Conservation (phyloP, 768 basidiomycete species). For the Mycena leptocephala region DNA sequence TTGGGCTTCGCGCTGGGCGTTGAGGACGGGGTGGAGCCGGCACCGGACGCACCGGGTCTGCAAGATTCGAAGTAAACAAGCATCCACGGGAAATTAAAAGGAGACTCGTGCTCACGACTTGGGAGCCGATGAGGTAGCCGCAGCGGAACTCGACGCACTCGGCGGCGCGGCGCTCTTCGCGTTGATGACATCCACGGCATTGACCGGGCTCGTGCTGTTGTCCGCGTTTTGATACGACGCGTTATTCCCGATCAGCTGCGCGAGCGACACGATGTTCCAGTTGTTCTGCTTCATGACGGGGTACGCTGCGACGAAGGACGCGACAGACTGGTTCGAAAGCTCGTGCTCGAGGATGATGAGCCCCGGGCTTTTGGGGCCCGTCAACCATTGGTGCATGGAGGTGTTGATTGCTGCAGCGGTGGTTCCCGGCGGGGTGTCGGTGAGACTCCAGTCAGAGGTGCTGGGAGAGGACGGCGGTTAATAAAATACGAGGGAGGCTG, state of each 20-base stretch:
- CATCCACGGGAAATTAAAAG: background rate
- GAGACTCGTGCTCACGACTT: background rate
- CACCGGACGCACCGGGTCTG: background rate
- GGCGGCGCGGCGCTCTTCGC: background rate
- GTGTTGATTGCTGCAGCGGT: constrained; percentile 64
- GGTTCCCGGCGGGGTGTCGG: constrained; percentile 56
- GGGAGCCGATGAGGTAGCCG: too few relatives aligned
- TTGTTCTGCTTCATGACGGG: constrained; percentile 75
- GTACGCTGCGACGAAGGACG: constrained; percentile 78
- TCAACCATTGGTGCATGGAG: constrained; percentile 72
- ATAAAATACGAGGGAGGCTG: too few relatives aligned
- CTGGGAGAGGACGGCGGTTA: constrained; percentile 55
- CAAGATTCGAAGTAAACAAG: background rate
- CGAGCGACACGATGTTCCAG: constrained; percentile 79
- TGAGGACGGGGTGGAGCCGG: background rate
- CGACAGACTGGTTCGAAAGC: constrained; percentile 70
- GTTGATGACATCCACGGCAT: background rate
- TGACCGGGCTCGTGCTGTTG: constrained; percentile 30
- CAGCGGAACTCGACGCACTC: background rate
- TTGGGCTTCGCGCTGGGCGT: background rate
- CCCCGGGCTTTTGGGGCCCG: constrained; percentile 80
- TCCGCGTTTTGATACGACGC: constrained; percentile 66
- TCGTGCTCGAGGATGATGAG: constrained; percentile 92
- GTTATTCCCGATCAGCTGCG: constrained; percentile 57
- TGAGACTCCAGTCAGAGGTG: constrained; percentile 83